Base-by-base conservation (phyloP, 2,329 filamentous ascomycete genomes). In the Trichophyton simii region DNA sequence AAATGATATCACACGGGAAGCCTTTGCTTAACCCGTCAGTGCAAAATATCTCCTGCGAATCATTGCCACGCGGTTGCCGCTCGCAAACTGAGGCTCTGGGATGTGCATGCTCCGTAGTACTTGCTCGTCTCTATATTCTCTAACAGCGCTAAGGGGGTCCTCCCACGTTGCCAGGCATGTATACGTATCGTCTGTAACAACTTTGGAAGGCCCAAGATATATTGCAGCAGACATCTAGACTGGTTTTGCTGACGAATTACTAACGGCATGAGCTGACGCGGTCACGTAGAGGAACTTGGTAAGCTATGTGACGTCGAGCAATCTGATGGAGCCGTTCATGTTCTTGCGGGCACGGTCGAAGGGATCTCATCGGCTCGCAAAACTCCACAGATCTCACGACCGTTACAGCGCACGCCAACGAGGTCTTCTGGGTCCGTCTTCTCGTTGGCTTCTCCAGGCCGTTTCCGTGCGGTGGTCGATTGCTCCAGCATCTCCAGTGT, bases 241-340 rank as follows among this genome's bases (percentile, higher is more conserved):
- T 55, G 34, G 31, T 28, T 55, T 28, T 55, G 50, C 50, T 55
- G 50, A 55, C 50, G 50, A 55, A 55, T 55, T 55, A 28, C 15
- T 36, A 15, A 5, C 11, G 50, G 15, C 50, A 13, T 13, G 34
- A 36, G 50, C 28, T 55, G 50, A 55, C 50, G 50, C n/a, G 34
- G 50, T 15, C 31, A 4, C 18, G 25, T 15, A 34, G 13, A 28
- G 31, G 41, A 28, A 28, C 46, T 50, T 50, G 46, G 46, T 50
- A 20, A 50, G 46, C 9, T 3, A 28, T 50, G 46, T 6, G 34
- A 36, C 34, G 11, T 36, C 34, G 34, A 36, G 3, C 34, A 36
- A 11, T 36, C 34, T 36, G 34, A 36, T 36, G 34, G 34, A 36
- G 34, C 34, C 11, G 46, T 4, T 1, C 13, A 13, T 13, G 18